Base-by-base conservation (phyloP, 75 land plant species). In the Selaginella moellendorffii region DNA sequence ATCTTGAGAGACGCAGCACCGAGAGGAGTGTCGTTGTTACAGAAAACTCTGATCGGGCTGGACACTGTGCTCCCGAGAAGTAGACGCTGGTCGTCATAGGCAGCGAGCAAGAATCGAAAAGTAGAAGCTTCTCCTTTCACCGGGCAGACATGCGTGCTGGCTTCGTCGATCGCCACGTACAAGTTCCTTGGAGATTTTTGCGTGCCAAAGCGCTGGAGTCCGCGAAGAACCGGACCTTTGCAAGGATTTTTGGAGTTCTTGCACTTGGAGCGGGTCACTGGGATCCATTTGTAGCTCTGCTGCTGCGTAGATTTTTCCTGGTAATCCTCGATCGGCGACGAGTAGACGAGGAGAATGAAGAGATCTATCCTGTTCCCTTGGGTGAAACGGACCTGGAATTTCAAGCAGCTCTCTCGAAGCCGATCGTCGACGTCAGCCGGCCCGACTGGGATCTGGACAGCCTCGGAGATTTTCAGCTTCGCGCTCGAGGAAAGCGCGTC, bases 111-210 rank as follows among this genome's bases (percentile, higher is more conserved):
- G 31, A 76, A 54, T 70, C 78, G 61, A 36, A 76, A 76, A 31
- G 67, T 76, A 26, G 78, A 68, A 27, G 42, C 59, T 27, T 67
- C 66, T 36, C 52, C 62, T 5, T 36, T 14, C 24, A 53, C 53
- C 2, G 62, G 70, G 52, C 70, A 67, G 42, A 76, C 70, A 54
- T 76, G 78, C 24, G 78, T 76, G 62, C 76, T 76, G 61, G 78
- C 78, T 65, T 76, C 78, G 51, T 76, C 76, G 26, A 76, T 73
- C 1, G 78, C 76, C 31, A 76, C 63, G 65, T 76, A 76, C 54
- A 76, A 52, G 54, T 76, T 70, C 36, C 69, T 61, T 1, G 78
- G 76, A 22, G 72, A 69, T 29, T 76, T 76, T 76, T 72, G 72
- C 42, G 42, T 66, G 24, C 78, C 76, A 46, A 76, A 76, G 24